Conservation (phyloP, 2,329 filamentous ascomycete species). For the Samsoniella hepiali region DNA sequence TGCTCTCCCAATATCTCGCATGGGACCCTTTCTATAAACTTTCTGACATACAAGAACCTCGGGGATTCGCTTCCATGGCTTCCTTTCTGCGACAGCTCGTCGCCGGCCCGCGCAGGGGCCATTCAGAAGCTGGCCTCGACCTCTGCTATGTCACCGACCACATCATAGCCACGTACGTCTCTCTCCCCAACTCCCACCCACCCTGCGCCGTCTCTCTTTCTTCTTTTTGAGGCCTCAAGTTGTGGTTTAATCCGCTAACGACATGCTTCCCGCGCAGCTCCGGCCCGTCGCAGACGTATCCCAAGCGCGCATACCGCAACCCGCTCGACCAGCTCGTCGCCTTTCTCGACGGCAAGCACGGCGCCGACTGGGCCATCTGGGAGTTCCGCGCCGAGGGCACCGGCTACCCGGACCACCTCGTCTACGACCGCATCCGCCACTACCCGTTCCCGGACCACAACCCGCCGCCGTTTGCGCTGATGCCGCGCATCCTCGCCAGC, state of each 20-base stretch:
- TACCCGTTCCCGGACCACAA: slow-evolving; percentile 98
- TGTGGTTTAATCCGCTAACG: slow-evolving; percentile 17
- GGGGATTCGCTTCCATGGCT: slow-evolving; percentile 48
- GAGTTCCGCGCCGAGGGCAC: slow-evolving; percentile 97
- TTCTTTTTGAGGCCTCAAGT: neutral
- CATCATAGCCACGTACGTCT: slow-evolving; percentile 59
- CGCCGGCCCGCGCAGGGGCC: slow-evolving; percentile 77
- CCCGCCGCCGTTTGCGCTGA: slow-evolving; percentile 84
- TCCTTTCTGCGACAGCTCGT: slow-evolving; percentile 87
- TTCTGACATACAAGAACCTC: neutral
- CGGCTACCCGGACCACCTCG: slow-evolving; percentile 86
- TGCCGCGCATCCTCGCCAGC: slow-evolving; percentile 84
- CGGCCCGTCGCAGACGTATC: slow-evolving; percentile 84
- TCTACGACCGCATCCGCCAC: slow-evolving; percentile 81
- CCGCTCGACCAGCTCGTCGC: slow-evolving; percentile 81
- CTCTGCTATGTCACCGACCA: slow-evolving; percentile 92
- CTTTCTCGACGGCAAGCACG: slow-evolving; percentile 85
- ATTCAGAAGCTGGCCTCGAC: slow-evolving; percentile 85
- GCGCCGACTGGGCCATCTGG: slow-evolving; percentile 87
- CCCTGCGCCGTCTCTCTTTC: neutral
- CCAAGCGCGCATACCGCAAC: slow-evolving; percentile 89
- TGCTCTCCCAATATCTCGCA: neutral
- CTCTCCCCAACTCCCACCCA: neutral
- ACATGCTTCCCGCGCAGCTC: slow-evolving; percentile 55
- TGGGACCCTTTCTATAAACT: fast-evolving